phyloP scores from a whole-genome alignment of 306 rosid species.

The Dicorynia guianensis region DNA sequence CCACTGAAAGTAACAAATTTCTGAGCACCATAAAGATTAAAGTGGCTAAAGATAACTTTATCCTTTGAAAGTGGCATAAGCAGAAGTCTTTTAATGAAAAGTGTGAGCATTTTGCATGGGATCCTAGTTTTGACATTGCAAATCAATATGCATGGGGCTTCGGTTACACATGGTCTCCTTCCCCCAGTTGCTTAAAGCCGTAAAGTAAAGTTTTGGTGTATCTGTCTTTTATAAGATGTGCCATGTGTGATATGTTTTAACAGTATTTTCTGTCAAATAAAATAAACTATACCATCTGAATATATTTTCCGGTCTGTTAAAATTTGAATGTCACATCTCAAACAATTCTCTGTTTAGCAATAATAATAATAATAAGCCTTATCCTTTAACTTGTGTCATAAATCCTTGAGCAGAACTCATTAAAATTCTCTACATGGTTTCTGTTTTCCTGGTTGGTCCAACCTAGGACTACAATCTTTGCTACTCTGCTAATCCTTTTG shows the following conservation, averaged over 20 bases:
- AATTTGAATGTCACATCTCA: too few relatives aligned
- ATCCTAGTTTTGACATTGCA: neutral
- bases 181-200: too few relatives aligned
- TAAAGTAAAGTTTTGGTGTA: neutral
- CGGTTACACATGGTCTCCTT: too few relatives aligned
- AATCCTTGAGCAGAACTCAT: slow-evolving; percentile 1
- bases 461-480: slow-evolving; percentile 2
- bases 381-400: neutral
- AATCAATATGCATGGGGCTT: too few relatives aligned
- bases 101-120: neutral
- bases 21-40: neutral
- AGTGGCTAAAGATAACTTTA: neutral
- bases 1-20: neutral
- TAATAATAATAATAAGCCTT: neutral
- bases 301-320: too few relatives aligned
- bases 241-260: too few relatives aligned
- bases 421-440: neutral
- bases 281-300: too few relatives aligned
- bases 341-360: neutral
- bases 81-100: too few relatives aligned
- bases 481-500: neutral
- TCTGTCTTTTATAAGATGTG: neutral
- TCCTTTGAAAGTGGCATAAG: neutral
- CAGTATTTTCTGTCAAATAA: too few relatives aligned
- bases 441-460: slow-evolving; percentile 11